Base-by-base conservation (phyloP, 768 basidiomycete genomes). In the Boletus pseudo-olivaceus region DNA sequence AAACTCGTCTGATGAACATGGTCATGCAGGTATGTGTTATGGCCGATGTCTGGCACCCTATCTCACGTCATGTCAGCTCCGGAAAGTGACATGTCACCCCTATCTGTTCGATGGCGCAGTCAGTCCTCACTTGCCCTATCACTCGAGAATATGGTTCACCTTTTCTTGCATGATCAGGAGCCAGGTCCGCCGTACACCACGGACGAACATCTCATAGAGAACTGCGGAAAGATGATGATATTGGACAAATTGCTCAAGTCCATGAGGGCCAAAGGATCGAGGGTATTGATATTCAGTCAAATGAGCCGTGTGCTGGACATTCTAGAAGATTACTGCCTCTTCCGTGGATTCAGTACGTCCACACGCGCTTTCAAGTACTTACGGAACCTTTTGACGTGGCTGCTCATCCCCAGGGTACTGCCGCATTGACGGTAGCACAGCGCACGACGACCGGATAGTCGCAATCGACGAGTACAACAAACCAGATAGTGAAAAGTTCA, bases 231-330 rank as follows among this genome's bases (percentile, higher is more conserved):
- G 75, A 98, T 98, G 96, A 76, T 96, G 51, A 95, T 99, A 56
- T 82, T 99, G 29, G 95, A 99, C 76, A 98, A 93, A 70, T 78
- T 99, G 0, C 82, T 98, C 19, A 76, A 77, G 53, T 83, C 80
- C 33, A 88, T 98, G 91, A 93, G 91, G 65, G 85, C 74, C 23
- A 94, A 94, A 68, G 95, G 93, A n/a, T 96, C 93, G 3, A 83
- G 96, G 8, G 90, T 94, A 4, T 82, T 98, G 60, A 97, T 99
- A 56, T 99, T 99, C 77, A 96, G 93, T 63, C 97, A 98, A 72
- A 98, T 99, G 97, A 95, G 92, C 72, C 87, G 97, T n/a, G 90
- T 98, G 54, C 79, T 79, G 14, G 97, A 99, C 70, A 98, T 99
- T 54, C 71, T 99, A 42, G 96, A 98, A 68, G 96, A 98, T 67